These are phyloP conservation scores for Jaapia argillacea DNA, from an alignment of 768 basidiomycete genomes.

Conservation along the genomic window DNA sequence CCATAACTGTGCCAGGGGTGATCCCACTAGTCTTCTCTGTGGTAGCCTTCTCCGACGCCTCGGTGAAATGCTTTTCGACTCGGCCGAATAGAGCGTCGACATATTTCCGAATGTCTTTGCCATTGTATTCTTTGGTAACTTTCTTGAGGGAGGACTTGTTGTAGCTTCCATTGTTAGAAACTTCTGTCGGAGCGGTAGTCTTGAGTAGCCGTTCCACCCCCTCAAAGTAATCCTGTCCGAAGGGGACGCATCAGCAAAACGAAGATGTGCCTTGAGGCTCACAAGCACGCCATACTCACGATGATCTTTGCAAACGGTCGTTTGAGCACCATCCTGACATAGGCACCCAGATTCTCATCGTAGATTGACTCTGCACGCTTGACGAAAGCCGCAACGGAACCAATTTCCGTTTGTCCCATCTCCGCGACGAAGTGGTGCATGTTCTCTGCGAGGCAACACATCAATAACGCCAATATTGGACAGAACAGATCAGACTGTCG, in stretches of 20 bases:
- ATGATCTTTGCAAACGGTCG: conserved; percentile 82
- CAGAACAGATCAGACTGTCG: too few relatives aligned
- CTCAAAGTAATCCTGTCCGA: conserved; percentile 96
- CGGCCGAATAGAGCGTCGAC: conserved; percentile 82
- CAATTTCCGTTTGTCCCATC: conserved; percentile 57
- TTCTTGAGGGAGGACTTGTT: conserved; percentile 75
- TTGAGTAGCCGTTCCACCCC: conserved; percentile 82
- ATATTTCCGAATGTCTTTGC: conserved; percentile 85
- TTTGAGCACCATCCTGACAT: conserved; percentile 80
- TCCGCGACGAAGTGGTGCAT: conserved; percentile 93
- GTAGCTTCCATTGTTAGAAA: conserved; percentile 66
- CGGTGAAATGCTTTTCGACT: conserved; percentile 93
- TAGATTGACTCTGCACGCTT: conserved; percentile 75
- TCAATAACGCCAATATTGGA: too few relatives aligned
- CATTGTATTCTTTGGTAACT: conserved; percentile 72
- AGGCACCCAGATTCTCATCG: conserved; percentile 80
- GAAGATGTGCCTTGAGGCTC: background rate
- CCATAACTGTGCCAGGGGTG: conserved; percentile 55
- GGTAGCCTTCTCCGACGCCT: conserved; percentile 59
- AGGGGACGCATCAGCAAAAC: too few relatives aligned
- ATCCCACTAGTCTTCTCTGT: conserved; percentile 39
- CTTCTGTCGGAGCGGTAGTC: conserved; percentile 67
- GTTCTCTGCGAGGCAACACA: conserved; percentile 57
- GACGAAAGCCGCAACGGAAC: conserved; percentile 52
- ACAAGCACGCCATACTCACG: conserved; percentile 26